A percentile compares a stretch with the other conserved stretches of the same genome.
Conservation (phyloP, 495 filamentous ascomycete genomes). For the Rhizodiscina lignyota region DNA sequence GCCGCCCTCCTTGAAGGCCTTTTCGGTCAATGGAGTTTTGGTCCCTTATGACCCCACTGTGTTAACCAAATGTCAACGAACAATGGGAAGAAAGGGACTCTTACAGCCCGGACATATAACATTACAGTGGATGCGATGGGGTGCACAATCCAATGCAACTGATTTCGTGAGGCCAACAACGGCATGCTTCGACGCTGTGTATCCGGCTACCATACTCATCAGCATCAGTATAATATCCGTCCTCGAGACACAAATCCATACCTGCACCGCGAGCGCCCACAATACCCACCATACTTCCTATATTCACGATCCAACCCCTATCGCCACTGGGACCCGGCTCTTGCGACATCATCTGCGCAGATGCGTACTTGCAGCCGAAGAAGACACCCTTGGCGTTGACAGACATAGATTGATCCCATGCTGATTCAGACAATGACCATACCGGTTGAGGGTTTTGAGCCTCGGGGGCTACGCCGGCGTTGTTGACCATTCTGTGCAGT, state of each 20-base stretch:
- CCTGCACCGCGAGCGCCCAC: conserved; percentile 14
- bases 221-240: background rate
- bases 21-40: conserved; percentile 7
- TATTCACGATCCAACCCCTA: conserved; percentile 41
- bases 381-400: conserved; percentile 5
- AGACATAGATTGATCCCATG: conserved; percentile 1
- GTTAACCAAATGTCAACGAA: too few species aligned
- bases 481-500: background rate
- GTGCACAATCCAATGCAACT: conserved; percentile 1
- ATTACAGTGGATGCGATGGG: conserved; percentile 2
- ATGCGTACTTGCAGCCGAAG: conserved; percentile 32
- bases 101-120: conserved; percentile 2
- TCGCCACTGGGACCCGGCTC: conserved; percentile 23
- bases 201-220: background rate
- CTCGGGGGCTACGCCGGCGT: background rate
- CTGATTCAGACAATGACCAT: conserved; percentile 8
- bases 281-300: conserved; percentile 29
- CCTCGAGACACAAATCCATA: background rate
- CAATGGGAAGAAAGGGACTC: background rate
- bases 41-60: too few species aligned
- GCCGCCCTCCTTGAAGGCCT: too few species aligned
- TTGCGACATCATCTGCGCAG: conserved; percentile 35
- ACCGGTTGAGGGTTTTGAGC: background rate
- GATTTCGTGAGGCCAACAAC: conserved; percentile 1
- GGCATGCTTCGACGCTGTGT: conserved; percentile 2